Evolutionary conservation across 495 filamentous ascomycete species (phyloP), one percentile per base, ranked within the genome.

Genomic region (Neurospora sp.): DNA sequence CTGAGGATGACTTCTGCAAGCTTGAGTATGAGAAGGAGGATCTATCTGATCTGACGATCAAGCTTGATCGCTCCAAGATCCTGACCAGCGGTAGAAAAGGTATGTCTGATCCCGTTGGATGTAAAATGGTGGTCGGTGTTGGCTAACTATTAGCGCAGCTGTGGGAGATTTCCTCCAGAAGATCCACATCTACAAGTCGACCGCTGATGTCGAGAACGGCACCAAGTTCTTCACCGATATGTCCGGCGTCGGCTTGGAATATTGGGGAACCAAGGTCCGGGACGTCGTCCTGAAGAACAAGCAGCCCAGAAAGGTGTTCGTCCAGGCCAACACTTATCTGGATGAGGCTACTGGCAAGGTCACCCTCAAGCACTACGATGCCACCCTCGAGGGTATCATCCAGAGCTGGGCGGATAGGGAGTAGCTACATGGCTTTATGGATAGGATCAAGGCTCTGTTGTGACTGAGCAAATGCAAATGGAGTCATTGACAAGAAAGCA

Each of bases 241-340:
- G 85, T 97, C 94, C 22, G 82, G 84, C 11, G 95, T 98, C 40
- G 88, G 89, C 27, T 85, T 91, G 22, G 89, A 91, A 31, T 97
- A 91, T 83, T 97, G 91, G 90, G 91, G 88, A 18, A 87, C 87
- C 71, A 89, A 89, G 77, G 89, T 97, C 31, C 85, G 96, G 69
- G 86, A 91, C 39, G 88, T 92, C 70, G 96, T 98, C 22, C 81
- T 98, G 75, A 85, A 86, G 80, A 93, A 92, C 83, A 97, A 96
- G 85, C 90, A 93, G 75, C 94, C 96, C 42, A 86, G 96, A 71
- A 99, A 98, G 86, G 91, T 97, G 48, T 98, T 97, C 82, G 94
- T 99, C 20, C 94, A 97, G 83, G 93, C 92, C 41, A 99, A 97
- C 83, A 98, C 96, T 9, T 82, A 87, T 53, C 79, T 93, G 68